phyloP scores from a whole-genome alignment of 306 rosid genomes.

The Nissolia schottii region DNA sequence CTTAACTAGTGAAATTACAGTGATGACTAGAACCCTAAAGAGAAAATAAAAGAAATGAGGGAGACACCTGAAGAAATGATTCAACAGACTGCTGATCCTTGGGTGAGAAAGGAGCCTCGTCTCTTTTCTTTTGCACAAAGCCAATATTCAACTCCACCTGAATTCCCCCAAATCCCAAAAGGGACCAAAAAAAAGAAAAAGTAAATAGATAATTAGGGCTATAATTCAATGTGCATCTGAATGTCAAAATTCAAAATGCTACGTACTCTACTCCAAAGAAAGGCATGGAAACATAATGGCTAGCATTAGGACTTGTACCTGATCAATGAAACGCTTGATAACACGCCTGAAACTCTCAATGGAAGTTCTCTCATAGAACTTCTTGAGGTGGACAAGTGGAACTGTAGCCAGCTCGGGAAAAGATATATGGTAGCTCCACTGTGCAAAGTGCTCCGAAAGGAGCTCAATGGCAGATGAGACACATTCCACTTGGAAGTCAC shows the following conservation, averaged over 20 bases:
- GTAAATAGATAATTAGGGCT: background rate
- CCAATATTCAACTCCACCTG: constrained; percentile 83
- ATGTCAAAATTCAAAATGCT: background rate
- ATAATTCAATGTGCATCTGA: background rate
- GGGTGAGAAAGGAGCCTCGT: constrained; percentile 77
- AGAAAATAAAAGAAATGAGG: background rate
- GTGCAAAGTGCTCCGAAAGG: constrained; percentile 73
- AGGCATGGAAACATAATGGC: background rate
- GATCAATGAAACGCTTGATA: constrained; percentile 77
- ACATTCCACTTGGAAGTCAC: constrained; percentile 66
- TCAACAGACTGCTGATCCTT: constrained; percentile 72
- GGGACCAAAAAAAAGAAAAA: background rate
- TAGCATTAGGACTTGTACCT: constrained; percentile 50
- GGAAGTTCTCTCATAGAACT: constrained; percentile 57
- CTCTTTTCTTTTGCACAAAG: constrained; percentile 74
- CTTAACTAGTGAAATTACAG: constrained; percentile 11
- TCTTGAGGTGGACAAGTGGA: constrained; percentile 68
- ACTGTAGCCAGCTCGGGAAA: constrained; percentile 85
- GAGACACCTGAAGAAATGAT: constrained; percentile 76
- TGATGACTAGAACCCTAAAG: background rate
- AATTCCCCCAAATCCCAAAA: constrained; percentile 8
- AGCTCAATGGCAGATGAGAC: constrained; percentile 72
- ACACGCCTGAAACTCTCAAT: constrained; percentile 65
- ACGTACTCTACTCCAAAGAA: background rate
- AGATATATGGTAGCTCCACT: constrained; percentile 84